A percentile compares a stretch with the other conserved stretches of the same genome.
phyloP scores from a whole-genome alignment of 1,139 yeast species.

The Tardiomyces digboiensis region DNA sequence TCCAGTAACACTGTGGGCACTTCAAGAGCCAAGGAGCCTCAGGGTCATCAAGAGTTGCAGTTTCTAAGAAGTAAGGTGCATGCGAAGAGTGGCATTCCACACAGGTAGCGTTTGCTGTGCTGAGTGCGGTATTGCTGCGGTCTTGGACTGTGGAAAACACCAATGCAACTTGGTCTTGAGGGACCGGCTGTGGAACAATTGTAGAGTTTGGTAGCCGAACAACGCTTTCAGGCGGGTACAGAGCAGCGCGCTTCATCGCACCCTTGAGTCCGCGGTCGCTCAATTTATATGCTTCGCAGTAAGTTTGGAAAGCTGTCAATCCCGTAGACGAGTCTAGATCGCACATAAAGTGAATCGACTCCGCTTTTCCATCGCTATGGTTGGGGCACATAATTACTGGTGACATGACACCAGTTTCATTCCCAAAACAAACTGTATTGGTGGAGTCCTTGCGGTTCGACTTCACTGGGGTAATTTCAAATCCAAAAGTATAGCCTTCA shows the following conservation, averaged over 20 bases:
- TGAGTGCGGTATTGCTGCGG: not conserved
- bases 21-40: not conserved
- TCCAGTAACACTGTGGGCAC: slow-evolving; percentile 4
- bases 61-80: not conserved
- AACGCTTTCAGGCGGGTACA: not conserved
- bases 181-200: not conserved
- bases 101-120: not conserved
- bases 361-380: slow-evolving; percentile 12
- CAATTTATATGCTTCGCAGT: slow-evolving; percentile 19
- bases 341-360: slow-evolving; percentile 14
- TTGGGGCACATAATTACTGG: slow-evolving; percentile 25
- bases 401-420: slow-evolving; percentile 24
- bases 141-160: not conserved
- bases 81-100: not conserved
- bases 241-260: slow-evolving; percentile 13
- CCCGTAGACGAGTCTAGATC: slow-evolving; percentile 16
- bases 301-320: slow-evolving; percentile 23
- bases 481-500: slow-evolving; percentile 23
- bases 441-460: slow-evolving; percentile 11
- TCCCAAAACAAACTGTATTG: slow-evolving; percentile 27
- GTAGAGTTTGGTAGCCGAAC: not conserved
- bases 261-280: slow-evolving; percentile 15
- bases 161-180: not conserved
- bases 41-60: not conserved
- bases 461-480: slow-evolving; percentile 17